Conservation (phyloP, 495 filamentous ascomycete genomes). For the Clavariopsis aquatica region DNA sequence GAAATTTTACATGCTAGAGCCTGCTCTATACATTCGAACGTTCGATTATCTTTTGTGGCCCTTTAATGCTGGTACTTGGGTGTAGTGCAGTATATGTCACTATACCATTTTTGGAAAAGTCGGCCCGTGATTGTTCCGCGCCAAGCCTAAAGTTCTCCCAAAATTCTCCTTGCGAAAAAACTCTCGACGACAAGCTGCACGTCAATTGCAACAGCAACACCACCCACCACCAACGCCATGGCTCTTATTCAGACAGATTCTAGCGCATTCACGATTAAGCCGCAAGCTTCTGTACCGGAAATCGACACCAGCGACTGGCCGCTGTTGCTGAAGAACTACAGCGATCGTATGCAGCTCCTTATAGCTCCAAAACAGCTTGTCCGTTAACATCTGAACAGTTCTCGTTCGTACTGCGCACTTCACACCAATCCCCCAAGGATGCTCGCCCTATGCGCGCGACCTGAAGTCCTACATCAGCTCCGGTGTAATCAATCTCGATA, state of each 20-base stretch:
- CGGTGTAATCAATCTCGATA: constrained; percentile 98
- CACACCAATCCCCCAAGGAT: constrained; percentile 89
- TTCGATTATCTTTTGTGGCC: too few relatives aligned
- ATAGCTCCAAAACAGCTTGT: background rate
- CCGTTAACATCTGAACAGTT: constrained; percentile 52
- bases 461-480: constrained; percentile 93
- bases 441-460: constrained; percentile 81
- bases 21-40: too few relatives aligned
- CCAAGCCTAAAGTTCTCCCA: background rate
- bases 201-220: background rate
- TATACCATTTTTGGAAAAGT: background rate
- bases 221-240: constrained; percentile 47
- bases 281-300: constrained; percentile 67
- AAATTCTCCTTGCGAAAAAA: constrained; percentile 13
- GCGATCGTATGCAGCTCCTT: constrained; percentile 60
- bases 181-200: constrained; percentile 4
- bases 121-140: background rate
- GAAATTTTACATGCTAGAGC: too few relatives aligned
- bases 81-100: background rate
- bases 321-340: constrained; percentile 88
- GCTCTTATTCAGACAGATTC: constrained; percentile 64
- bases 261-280: constrained; percentile 83
- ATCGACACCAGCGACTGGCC: constrained; percentile 83
- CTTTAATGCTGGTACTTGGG: too few relatives aligned
- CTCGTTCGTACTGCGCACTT: constrained; percentile 88